Evolutionary conservation across 192 early-diverging fungal species (phyloP), one percentile per base, ranked within the genome.

Genomic region (Helicostylum pulchrum): DNA sequence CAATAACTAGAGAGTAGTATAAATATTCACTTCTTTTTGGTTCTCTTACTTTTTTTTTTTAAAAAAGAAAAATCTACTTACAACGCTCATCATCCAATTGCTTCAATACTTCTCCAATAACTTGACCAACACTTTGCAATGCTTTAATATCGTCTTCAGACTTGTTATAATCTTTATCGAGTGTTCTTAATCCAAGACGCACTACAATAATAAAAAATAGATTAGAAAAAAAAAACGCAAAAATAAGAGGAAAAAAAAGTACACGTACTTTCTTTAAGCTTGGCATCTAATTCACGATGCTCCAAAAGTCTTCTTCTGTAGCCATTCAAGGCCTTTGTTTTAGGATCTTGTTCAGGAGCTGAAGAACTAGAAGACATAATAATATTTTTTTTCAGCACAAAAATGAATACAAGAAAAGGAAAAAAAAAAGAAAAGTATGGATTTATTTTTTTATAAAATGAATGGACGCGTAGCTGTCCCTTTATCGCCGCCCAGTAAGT

Each of bases 111-210:
- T 98, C 96, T 51, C 94, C 97, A 66, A 99, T 93, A 57, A 98
- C 96, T 75, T 99, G 97, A 3, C 97, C 97, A n/a, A 98, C 94
- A 76, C 91, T 95, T 77, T 99, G 97, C 36, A 99, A 76, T 0
- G 97, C 96, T 73, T 97, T 98, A 61, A 99, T 86, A 76, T 99
- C 96, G 66, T 97, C 90, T 77, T 99, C 97, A 14, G 93, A 90
- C 69, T 98, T 99, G 62, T 95, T 87, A 72, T 86, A 99, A 55
- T 95, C 90, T 48, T 91, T 86, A 68, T 99, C 95, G 46, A 98
- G 81, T 11, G 86, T 74, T 60, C 88, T 86, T 34, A 99, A 80
- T 50, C 90, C 93, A 56, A 88, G 72, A 42, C 97, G 93, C 62
- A 94, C 92, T 49, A 21, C 23, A 47, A 42, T 39, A 9, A 9